Evolutionary conservation across 2,329 filamentous ascomycete genomes (phyloP), one percentile per base, ranked within the genome.

Genomic region (Arthrinium puccinioides): DNA sequence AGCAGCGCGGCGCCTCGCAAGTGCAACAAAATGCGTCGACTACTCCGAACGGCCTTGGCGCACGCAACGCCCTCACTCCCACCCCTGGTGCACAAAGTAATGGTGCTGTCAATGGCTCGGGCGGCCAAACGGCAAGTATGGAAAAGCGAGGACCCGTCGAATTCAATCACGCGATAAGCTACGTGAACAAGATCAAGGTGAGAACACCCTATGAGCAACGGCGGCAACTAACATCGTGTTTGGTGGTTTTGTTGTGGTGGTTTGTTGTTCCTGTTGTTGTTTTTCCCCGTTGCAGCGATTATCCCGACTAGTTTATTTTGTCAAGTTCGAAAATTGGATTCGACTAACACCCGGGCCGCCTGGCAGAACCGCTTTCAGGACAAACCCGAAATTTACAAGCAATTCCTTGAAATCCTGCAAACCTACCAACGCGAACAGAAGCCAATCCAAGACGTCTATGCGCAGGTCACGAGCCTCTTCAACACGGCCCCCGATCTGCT

Each of bases 121-220:
- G 69, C 49, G 19, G 20, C 3, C 65, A 76, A 62, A 62, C 82
- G 63, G 64, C 74, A 60, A 64, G 74, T 62, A 64, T 86, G 57
- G 89, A 94, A 60, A 94, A 92, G 56, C 79, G 89, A 39, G 90
- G 89, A 1, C 92, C 92, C 2, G 92, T 98, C 14, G 92, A 98
- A 56, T 98, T 98, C 62, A 98, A 98, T 57, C 92, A 98, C 63
- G 92, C 92, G 1, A 98, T 98, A 46, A 97, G 89, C 59, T 98
- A 98, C 54, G 92, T 98, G 38, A 98, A 98, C 59, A 98, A 98
- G 66, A 98, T 98, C 54, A 98, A 98, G 82, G 89, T 92, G 66
- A 60, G 74, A n/a, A n/a, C n/a, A n/a, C n/a, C n/a, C n/a, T n/a
- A n/a, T n/a, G n/a, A n/a, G n/a, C n/a, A n/a, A n/a, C n/a, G n/a